phyloP scores from a whole-genome alignment of 148 eudicot species.

The Vaccinium myrtillus region DNA sequence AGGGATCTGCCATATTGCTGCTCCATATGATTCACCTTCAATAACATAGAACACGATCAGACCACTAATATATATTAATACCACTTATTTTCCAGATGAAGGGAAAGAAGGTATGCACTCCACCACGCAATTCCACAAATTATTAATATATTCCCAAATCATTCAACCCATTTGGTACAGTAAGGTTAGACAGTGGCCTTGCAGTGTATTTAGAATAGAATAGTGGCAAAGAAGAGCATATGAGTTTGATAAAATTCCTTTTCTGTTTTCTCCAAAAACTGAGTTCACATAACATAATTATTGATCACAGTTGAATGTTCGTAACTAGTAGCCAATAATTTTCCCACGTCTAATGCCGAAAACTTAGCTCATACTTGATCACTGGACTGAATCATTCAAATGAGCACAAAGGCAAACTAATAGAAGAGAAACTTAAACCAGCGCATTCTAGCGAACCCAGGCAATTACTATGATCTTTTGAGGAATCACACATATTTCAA shows the following conservation, averaged over 20 bases:
- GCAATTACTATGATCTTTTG: neutral
- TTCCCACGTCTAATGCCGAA: neutral
- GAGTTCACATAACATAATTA: neutral
- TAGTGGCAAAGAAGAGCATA: neutral
- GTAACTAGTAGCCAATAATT: neutral
- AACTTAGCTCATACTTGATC: neutral
- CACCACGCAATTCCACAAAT: neutral
- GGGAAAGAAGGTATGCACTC: neutral
- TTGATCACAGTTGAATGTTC: neutral
- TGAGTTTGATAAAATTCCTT: neutral
- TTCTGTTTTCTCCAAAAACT: neutral
- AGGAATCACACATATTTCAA: neutral
- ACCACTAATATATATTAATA: neutral
- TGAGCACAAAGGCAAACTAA: neutral
- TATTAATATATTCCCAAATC: neutral
- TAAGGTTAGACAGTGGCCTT: neutral
- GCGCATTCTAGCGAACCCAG: neutral
- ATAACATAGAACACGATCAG: constrained; percentile 13
- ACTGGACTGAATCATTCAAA: neutral
- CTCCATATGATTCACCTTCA: constrained; percentile 92
- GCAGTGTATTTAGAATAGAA: neutral
- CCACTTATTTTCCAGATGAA: neutral
- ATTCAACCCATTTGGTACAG: neutral
- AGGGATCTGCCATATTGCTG: constrained; percentile 97
- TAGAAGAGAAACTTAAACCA: neutral